Evolutionary conservation across 2,329 filamentous ascomycete genomes (phyloP).

Genomic region (Cercospora sp.): DNA sequence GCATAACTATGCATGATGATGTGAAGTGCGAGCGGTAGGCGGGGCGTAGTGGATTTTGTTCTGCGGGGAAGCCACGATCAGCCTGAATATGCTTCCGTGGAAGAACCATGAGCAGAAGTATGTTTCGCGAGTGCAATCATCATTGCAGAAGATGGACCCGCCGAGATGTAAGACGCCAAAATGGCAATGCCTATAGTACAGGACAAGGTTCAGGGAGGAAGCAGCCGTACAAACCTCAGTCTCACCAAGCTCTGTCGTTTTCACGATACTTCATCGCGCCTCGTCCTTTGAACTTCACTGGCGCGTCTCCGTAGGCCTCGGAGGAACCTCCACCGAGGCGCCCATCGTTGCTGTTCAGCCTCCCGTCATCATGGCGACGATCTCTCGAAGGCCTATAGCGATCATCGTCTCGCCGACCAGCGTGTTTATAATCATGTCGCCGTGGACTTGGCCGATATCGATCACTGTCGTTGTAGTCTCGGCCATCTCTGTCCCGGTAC

Average conservation of each 20-base stretch:
- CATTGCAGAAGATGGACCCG: background rate
- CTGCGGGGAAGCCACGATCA: constrained; percentile 2
- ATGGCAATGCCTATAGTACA: background rate
- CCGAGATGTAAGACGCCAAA: background rate
- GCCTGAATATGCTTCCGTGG: constrained; percentile 3
- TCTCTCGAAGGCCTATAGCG: constrained; percentile 31
- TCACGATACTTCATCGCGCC: constrained; percentile 44
- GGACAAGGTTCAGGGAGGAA: background rate
- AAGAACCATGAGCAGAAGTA: background rate
- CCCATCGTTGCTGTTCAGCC: constrained; percentile 37
- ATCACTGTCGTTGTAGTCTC: constrained; percentile 26
- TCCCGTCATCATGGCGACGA: constrained; percentile 37
- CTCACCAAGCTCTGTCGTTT: constrained; percentile 26
- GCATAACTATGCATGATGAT: constrained; percentile 4
- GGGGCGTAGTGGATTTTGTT: background rate
- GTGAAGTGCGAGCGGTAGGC: background rate
- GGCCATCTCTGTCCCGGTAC: constrained; percentile 29
- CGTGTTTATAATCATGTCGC: constrained; percentile 29
- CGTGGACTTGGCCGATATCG: constrained; percentile 36
- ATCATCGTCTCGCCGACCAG: constrained; percentile 26
- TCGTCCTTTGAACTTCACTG: constrained; percentile 44
- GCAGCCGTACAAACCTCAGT: background rate
- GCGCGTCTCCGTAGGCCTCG: constrained; percentile 34
- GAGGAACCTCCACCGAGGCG: constrained; percentile 26
- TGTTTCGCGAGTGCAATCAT: background rate